phyloP scores from a whole-genome alignment of 2,329 filamentous ascomycete genomes.

The Epichloe coenophiala region DNA sequence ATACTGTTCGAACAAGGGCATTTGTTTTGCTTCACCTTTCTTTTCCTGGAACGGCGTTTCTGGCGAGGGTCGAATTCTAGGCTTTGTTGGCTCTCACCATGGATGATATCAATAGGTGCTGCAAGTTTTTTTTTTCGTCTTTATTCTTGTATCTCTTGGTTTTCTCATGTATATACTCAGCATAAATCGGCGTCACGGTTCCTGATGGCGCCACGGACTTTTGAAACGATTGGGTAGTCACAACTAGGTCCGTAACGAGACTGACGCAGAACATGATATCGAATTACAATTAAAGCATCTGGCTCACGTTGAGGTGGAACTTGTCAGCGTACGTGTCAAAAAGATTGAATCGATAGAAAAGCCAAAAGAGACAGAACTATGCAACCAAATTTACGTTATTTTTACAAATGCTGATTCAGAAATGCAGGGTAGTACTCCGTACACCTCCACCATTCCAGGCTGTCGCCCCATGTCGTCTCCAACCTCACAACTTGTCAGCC shows the following conservation, averaged over 20 bases:
- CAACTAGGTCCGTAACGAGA: background rate
- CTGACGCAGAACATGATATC: background rate
- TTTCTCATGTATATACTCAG: background rate
- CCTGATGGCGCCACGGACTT: background rate
- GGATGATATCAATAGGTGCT: background rate
- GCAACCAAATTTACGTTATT: no score
- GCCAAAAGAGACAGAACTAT: no score
- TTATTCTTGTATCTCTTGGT: background rate
- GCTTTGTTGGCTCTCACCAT: background rate
- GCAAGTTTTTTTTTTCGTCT: background rate
- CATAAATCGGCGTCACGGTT: constrained; percentile 3
- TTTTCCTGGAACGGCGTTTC: background rate
- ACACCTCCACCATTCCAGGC: no score
- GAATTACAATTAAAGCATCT: background rate
- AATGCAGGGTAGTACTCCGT: no score
- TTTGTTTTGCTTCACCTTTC: background rate
- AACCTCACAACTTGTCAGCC: background rate
- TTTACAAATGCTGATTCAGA: no score
- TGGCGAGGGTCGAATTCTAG: background rate
- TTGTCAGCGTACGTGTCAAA: no score
- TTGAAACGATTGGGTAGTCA: background rate
- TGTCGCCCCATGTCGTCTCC: background rate
- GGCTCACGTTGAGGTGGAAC: no score
- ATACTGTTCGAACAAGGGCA: background rate
- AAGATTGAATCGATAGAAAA: no score